These are phyloP conservation scores for Dillenia suffruticosa DNA, from an alignment of 164 flowering plant species.

Conservation along the genomic window DNA sequence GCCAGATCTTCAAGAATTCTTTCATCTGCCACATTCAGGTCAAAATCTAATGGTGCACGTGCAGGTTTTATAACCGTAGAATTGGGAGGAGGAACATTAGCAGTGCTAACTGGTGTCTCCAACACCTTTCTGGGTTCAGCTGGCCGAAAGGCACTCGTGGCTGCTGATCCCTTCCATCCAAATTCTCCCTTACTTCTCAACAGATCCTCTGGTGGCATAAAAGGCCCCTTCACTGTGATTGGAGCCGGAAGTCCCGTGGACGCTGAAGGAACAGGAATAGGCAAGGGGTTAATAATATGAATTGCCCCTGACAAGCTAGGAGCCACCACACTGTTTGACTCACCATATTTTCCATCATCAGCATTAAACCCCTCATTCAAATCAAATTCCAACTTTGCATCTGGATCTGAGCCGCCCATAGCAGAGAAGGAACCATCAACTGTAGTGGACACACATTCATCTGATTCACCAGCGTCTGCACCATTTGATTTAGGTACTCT, in stretches of 20 bases:
- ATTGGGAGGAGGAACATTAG: conserved; percentile 22
- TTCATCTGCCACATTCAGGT: conserved; percentile 81
- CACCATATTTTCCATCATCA: conserved; percentile 65
- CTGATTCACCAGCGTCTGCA: conserved; percentile 30
- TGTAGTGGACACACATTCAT: conserved; percentile 35
- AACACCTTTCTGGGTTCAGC: conserved; percentile 80
- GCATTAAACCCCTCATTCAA: conserved; percentile 75
- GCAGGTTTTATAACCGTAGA: conserved; percentile 31
- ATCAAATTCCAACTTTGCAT: conserved; percentile 70
- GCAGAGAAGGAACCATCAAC: conserved; percentile 28
- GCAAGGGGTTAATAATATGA: conserved; percentile 32
- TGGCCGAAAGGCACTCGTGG: conserved; percentile 95
- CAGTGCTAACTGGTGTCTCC: conserved; percentile 32
- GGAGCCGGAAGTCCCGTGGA: conserved; percentile 47
- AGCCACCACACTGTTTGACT: conserved; percentile 19
- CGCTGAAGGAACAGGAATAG: conserved; percentile 36
- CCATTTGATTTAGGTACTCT: conserved; percentile 17
- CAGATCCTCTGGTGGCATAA: conserved; percentile 70
- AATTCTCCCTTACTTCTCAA: conserved; percentile 54
- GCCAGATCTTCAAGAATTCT: conserved; percentile 53
- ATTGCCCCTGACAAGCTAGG: conserved; percentile 26
- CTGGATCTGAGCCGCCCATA: conserved; percentile 32
- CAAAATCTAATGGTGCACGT: conserved; percentile 63
- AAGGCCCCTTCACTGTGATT: conserved; percentile 77
- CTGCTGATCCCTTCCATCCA: conserved; percentile 99